Base-by-base conservation (phyloP, 352 stramenopile genomes). In the Thraustochytrium striatum region DNA sequence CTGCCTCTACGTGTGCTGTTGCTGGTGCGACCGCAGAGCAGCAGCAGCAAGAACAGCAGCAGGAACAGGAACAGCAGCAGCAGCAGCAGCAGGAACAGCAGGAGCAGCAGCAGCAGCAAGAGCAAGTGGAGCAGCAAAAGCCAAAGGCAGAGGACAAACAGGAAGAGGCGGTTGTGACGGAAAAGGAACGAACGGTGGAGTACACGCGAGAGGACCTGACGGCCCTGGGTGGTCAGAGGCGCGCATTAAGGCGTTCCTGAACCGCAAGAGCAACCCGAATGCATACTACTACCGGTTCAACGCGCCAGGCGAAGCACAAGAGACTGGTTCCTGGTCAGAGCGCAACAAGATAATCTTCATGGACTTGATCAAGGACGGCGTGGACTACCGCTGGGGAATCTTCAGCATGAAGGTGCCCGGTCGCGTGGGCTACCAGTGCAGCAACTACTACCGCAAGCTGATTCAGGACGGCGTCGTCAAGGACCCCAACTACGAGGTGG, bases 221-320 rank as follows among this genome's bases (percentile, higher is more conserved):
- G 7, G 65, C 65, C 0, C 52, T 75, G 16, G 36, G n/a, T 80
- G 70, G 70, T 80, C 70, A n/a, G 70, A 80, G n/a, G 70, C 70
- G 11, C 55, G 70, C 5, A 80, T 80, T 47, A 80, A 73, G 69
- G 33, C 81, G 43, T 72, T 78, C 57, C 28, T 81, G 1, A 84
- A 82, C 61, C 62, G 75, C 25, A 83, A 84, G 50, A 59, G 11
- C n/a, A 84, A 84, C 39, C 81, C 81, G 53, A 84, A 84, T 57
- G 61, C 79, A 39, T 84, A 84, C 36, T 84, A 84, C 50, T 84
- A 84, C 43, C 75, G 81, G 13, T 84, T 84, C 61, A 84, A 84
- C 38, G 55, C 69, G 25, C 61, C 79, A 0, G 81, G 81, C 38
- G 81, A 84, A 30, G 61, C 69, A 21, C 81, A 84, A 79, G 57